Base-by-base conservation (phyloP, 192 early-diverging fungal genomes). In the Obelidium mucronatum region DNA sequence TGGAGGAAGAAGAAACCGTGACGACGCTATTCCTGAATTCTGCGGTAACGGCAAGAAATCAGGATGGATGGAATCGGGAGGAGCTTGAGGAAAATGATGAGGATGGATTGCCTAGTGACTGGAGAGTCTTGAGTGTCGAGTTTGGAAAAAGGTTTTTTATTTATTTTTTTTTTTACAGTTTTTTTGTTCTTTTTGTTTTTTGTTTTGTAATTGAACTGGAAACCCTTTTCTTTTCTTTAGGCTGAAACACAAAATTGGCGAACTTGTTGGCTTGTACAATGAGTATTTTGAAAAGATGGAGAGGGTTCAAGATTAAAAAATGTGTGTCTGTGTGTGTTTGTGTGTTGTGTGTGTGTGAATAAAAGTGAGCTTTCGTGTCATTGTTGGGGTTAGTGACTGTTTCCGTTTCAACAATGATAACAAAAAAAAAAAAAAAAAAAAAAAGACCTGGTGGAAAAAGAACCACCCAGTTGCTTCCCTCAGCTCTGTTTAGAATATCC, bases 271-370 rank as follows among this genome's bases (percentile, higher is more conserved):
- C n/a, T 39, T 67, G 8, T 67, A 51, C 33, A 67, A 67, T 36
- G 66, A 67, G 40, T 67, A 67, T 51, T 67, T 67, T 52, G 13
- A 26, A 26, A 67, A 51, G 66, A 51, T 67, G 66, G 66, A 67
- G 42, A 31, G 31, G 13, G 34, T 64, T 64, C 40, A 26, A 31
- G 30, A 26, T 8, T 8, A 22, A 13, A 22, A 51, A 22, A 22
- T 51, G 48, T 51, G 48, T 13, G 48, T 51, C 22, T 51, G 48
- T n/a, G n/a, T n/a, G n/a, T n/a, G 48, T 51, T 51, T 51, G 22
- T 51, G 48, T 51, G 8, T 51, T n/a, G n/a, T n/a, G n/a, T n/a
- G n/a, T n/a, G n/a, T n/a, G n/a, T n/a, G n/a, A n/a, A n/a, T n/a
- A n/a, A n/a, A n/a, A n/a, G n/a, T n/a, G n/a, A n/a, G n/a, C n/a